These are phyloP conservation scores for Blastocystis sp. DNA, from an alignment of 352 stramenopile genomes.

Conservation along the genomic window DNA sequence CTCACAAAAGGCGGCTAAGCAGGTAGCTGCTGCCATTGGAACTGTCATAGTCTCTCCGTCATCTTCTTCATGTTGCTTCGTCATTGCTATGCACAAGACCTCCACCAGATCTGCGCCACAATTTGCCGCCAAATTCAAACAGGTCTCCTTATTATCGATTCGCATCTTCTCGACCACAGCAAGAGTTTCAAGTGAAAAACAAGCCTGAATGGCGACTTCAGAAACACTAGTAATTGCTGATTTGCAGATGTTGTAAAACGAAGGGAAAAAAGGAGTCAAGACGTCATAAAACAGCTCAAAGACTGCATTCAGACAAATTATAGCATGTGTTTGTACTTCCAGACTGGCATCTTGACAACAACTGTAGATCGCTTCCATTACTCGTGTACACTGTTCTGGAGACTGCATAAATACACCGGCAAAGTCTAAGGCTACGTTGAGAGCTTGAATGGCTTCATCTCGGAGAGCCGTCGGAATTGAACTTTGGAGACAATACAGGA, in stretches of 20 bases:
- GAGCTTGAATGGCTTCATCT: constrained; percentile 31
- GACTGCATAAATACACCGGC: background rate
- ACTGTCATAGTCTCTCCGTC: constrained; percentile 47
- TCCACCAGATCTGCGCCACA: constrained; percentile 9
- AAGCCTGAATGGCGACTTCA: background rate
- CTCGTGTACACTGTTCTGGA: background rate
- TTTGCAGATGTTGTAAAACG: constrained; percentile 12
- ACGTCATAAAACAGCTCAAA: constrained; percentile 29
- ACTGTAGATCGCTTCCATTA: constrained; percentile 23
- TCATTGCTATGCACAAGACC: constrained; percentile 16
- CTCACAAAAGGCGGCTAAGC: constrained; percentile 6
- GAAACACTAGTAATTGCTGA: background rate
- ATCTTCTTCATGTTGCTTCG: constrained; percentile 33
- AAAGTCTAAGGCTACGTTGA: background rate
- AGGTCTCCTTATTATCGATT: background rate
- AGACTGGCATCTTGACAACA: background rate
- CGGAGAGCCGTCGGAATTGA: background rate
- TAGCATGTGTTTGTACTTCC: background rate
- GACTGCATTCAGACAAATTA: constrained; percentile 15
- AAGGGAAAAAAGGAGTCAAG: background rate
- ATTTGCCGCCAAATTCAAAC: background rate
- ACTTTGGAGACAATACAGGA: constrained; percentile 1
- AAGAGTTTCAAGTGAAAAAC: constrained; percentile 16
- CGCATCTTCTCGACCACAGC: background rate
- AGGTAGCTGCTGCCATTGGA: constrained; percentile 10